Conservation (phyloP, 2,329 filamentous ascomycete genomes). For the Beauveria australis region DNA sequence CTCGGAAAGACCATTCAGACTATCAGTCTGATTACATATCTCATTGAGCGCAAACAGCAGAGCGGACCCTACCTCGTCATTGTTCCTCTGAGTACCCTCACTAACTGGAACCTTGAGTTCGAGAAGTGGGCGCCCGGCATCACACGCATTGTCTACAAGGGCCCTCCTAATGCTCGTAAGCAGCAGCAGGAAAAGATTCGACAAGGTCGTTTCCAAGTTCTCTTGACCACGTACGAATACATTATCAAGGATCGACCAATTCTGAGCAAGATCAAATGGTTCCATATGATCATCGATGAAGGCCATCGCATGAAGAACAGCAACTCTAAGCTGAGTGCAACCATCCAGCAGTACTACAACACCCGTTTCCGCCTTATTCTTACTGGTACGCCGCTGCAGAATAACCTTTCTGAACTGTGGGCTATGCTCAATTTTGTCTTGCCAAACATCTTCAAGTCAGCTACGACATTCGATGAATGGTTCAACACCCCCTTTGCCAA, state of each 20-base stretch:
- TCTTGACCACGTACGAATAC: slow-evolving; percentile 97
- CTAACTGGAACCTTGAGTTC: slow-evolving; percentile 98
- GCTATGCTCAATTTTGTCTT: slow-evolving; percentile 97
- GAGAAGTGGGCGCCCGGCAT: slow-evolving; percentile 97
- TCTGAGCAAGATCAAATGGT: slow-evolving; percentile 97
- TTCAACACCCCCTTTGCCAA: slow-evolving; percentile 99
- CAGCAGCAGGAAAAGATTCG: slow-evolving; percentile 89
- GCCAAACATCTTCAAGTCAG: slow-evolving; percentile 98
- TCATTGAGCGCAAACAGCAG: slow-evolving; percentile 92
- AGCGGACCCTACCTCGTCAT: slow-evolving; percentile 92
- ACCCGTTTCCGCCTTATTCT: slow-evolving; percentile 94
- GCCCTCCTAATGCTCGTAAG: slow-evolving; percentile 80
- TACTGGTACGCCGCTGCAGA: slow-evolving; percentile 93
- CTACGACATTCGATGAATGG: slow-evolving; percentile 98
- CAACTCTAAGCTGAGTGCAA: slow-evolving; percentile 90
- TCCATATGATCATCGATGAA: slow-evolving; percentile 99
- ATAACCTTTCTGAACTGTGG: slow-evolving; percentile 94
- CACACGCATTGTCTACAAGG: slow-evolving; percentile 88
- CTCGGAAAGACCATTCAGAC: slow-evolving; percentile 99
- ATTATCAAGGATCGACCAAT: slow-evolving; percentile 98
- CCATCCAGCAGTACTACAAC: slow-evolving; percentile 89
- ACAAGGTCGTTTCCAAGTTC: slow-evolving; percentile 88
- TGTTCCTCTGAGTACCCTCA: slow-evolving; percentile 90
- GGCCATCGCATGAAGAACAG: slow-evolving; percentile 99
- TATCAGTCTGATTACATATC: slow-evolving; percentile 92